phyloP scores from a whole-genome alignment of 352 stramenopile genomes.

The Phytophthora meadii region DNA sequence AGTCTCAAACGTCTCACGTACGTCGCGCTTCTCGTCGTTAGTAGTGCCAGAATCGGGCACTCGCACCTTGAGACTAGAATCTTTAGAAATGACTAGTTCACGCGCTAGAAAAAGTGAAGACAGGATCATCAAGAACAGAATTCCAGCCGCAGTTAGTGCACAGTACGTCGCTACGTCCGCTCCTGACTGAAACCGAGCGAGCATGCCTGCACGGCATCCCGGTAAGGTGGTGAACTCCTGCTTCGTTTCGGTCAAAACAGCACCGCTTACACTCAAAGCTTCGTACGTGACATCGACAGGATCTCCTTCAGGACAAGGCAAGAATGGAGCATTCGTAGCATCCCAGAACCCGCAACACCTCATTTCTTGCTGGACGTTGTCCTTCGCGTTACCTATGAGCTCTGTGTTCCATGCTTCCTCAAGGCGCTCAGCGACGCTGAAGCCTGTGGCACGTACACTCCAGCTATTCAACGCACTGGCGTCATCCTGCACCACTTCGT shows the following conservation, averaged over 20 bases:
- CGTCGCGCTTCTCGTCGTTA: slow-evolving; percentile 26
- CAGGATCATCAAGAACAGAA: slow-evolving; percentile 48
- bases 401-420: slow-evolving; percentile 55
- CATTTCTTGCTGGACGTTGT: slow-evolving; percentile 67
- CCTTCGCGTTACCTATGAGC: slow-evolving; percentile 48
- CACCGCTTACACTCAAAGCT: slow-evolving; percentile 65
- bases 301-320: slow-evolving; percentile 61
- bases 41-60: slow-evolving; percentile 31
- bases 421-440: slow-evolving; percentile 64
- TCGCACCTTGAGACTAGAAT: slow-evolving; percentile 74
- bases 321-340: slow-evolving; percentile 46
- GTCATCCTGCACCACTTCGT: slow-evolving; percentile 59
- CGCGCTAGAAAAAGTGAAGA: slow-evolving; percentile 64
- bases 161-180: slow-evolving; percentile 53
- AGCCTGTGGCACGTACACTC: slow-evolving; percentile 75
- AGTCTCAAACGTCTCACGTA: slow-evolving; percentile 71
- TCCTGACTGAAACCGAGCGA: slow-evolving; percentile 57
- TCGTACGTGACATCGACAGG: slow-evolving; percentile 62
- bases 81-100: slow-evolving; percentile 69
- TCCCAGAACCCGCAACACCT: slow-evolving; percentile 73
- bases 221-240: slow-evolving; percentile 54
- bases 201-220: slow-evolving; percentile 62
- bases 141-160: slow-evolving; percentile 34
- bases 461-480: slow-evolving; percentile 63
- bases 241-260: slow-evolving; percentile 48